Base-by-base conservation (phyloP, 129 eudicot species). In the Erigeron canadensis region DNA sequence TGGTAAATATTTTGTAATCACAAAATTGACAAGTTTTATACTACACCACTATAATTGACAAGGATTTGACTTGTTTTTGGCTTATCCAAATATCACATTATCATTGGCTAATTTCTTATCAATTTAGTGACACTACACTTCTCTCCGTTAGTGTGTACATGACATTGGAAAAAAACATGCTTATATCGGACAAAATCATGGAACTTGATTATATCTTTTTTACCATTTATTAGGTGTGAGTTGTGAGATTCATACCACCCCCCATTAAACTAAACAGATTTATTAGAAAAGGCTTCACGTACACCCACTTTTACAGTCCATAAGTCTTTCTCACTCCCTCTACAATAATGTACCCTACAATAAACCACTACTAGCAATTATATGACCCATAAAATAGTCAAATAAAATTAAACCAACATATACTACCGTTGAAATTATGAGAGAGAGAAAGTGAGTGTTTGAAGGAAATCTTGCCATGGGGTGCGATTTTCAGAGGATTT, bases 301-400 rank as follows among this genome's bases (percentile, higher is more conserved):
- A 68, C 67, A 67, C 69, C 81, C 75, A 65, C 54, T 74, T 77
- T 69, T 61, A 77, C 81, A 61, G 81, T 61, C 81, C 81, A 77
- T 51, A 62, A 69, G 81, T 77, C 81, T 15, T 61, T 42, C 70
- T 77, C 81, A 77, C 71, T 47, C 56, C n/a, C 50, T 66, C 60
- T 28, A 17, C 70, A 74, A 16, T 22, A 6, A 6, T 53, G 58
- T 53, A 53, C 58, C 58, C 6, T 23, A 13, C 23, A 60, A 12
- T 17, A 59, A 28, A 60, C 56, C 54, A 54, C 53, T 64, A 53
- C 53, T 65, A 23, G 42, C 17, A 44, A 65, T 13, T 53, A 53
- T 45, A 53, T 65, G 65, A 65, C 79, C 67, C 79, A 75, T 28
- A 28, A 28, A 28, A 44, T 67, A 37, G 69, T 67, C 68, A 75